Evolutionary conservation across 176 grass and related monocot genomes (phyloP).

Genomic region (Avena eriantha): DNA sequence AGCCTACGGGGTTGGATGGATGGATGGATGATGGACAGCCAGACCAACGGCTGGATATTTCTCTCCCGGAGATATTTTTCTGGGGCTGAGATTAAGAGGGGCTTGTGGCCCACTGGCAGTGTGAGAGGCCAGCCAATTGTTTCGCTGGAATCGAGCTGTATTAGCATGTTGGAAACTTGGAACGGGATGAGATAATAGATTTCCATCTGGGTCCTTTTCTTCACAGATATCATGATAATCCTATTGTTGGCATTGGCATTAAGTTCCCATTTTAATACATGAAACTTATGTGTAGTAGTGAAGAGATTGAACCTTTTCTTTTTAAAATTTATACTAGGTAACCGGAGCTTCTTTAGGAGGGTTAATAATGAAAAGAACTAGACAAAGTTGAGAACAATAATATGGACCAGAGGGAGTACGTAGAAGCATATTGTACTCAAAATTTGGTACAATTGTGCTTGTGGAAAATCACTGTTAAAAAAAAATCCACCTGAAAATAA

Average conservation of each 20-base stretch:
- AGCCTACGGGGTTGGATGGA: neutral
- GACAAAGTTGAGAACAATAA: too few species aligned
- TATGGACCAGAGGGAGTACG: too few species aligned
- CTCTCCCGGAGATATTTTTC: constrained; percentile 37
- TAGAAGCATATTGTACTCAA: neutral
- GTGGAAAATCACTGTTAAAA: neutral
- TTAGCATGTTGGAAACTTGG: neutral
- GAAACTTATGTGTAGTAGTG: neutral
- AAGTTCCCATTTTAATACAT: neutral
- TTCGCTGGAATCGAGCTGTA: constrained; percentile 19
- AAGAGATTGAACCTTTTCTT: neutral
- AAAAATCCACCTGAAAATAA: neutral
- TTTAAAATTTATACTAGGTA: neutral
- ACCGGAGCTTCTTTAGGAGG: too few species aligned
- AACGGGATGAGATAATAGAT: neutral
- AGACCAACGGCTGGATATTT: constrained; percentile 45
- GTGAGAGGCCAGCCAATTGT: neutral
- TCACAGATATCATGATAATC: neutral
- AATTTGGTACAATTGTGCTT: neutral
- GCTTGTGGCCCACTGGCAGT: constrained; percentile 33
- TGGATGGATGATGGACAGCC: constrained; percentile 1
- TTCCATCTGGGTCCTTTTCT: neutral
- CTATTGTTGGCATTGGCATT: neutral
- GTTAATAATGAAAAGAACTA: neutral
- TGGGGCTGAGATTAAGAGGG: constrained; percentile 8